Conservation (phyloP, 768 basidiomycete species). For the Lactarius hengduanensis region DNA sequence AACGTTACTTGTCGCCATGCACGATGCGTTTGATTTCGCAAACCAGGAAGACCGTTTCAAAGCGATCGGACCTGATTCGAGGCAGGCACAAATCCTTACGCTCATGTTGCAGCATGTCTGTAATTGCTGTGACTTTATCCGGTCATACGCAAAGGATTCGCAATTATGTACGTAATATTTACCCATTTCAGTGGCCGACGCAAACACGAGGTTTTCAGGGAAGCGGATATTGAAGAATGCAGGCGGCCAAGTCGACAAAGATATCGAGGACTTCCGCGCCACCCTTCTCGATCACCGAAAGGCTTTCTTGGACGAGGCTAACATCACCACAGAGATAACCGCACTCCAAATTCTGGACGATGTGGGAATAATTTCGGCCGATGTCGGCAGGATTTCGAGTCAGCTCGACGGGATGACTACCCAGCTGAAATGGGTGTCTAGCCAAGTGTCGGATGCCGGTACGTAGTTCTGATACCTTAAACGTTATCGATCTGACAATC, state of each 20-base stretch:
- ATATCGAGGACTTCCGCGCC: background rate
- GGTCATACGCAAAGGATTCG: background rate
- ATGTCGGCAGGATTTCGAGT: background rate
- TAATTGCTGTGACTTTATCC: conserved; percentile 2
- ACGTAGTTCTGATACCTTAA: background rate
- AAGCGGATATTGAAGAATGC: background rate
- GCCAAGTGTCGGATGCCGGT: background rate
- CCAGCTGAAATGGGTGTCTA: background rate
- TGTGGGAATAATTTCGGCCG: background rate
- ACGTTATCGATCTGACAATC: background rate
- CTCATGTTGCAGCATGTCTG: background rate
- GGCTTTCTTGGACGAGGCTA: background rate
- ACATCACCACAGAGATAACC: background rate
- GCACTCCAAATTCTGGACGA: background rate
- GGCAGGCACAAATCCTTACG: background rate
- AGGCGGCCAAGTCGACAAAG: background rate
- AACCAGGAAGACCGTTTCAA: background rate
- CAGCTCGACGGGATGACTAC: background rate
- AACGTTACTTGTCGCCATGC: background rate
- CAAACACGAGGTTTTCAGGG: background rate
- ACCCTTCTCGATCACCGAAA: background rate
- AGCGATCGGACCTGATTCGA: background rate
- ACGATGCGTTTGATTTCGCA: background rate
- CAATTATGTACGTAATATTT: background rate
- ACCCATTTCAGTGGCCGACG: background rate